phyloP scores from a whole-genome alignment of 345 rosid genomes.

The Gossypium bickii region DNA sequence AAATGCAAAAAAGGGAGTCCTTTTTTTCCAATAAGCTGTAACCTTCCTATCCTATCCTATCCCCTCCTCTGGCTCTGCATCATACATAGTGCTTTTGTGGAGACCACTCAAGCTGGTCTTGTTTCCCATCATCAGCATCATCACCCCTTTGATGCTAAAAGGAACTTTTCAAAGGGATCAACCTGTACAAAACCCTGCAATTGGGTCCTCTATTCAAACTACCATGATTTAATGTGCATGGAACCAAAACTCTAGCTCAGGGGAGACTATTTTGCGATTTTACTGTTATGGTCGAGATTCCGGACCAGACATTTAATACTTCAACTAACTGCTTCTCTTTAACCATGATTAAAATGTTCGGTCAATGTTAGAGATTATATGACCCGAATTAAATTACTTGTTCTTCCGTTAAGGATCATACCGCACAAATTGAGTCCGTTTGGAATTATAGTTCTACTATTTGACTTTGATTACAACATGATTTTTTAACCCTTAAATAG shows the following conservation, averaged over 20 bases:
- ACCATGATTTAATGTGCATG: not conserved
- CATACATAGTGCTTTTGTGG: constrained; percentile 25
- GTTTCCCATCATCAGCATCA: constrained; percentile 9
- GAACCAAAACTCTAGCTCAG: not conserved
- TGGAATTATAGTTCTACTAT: too few species aligned
- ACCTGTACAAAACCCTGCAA: not conserved
- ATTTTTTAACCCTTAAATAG: too few species aligned
- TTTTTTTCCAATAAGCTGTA: not conserved
- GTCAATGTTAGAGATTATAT: too few species aligned
- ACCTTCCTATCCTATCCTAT: not conserved
- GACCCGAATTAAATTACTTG: too few species aligned
- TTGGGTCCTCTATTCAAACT: not conserved
- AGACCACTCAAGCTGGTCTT: constrained; percentile 22
- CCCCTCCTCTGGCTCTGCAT: not conserved
- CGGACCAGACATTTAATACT: not conserved
- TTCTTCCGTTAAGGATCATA: accelerated
- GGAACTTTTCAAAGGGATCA: constrained; percentile 10
- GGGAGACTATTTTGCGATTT: not conserved
- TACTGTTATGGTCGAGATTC: not conserved
- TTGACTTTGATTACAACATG: accelerated
- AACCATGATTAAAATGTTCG: not conserved
- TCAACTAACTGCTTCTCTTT: too few species aligned
- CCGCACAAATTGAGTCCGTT: too few species aligned
- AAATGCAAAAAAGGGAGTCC: constrained; percentile 3
- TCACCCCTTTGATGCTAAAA: not conserved